phyloP scores from a whole-genome alignment of 768 basidiomycete species.

The Hypholoma fasciculare region DNA sequence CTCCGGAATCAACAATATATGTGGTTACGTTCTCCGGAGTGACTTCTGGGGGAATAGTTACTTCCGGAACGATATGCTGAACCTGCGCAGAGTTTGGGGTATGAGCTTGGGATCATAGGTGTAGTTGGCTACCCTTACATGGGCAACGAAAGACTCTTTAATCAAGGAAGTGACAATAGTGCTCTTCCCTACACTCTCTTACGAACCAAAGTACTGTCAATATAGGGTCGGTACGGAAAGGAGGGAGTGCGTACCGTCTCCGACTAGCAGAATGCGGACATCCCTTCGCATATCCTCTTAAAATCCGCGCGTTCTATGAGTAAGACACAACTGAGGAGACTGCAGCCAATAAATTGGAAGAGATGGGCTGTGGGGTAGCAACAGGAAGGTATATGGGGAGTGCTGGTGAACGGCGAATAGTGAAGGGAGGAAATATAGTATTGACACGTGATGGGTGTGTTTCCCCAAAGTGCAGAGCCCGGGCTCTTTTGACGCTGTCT shows the following conservation, averaged over 20 bases:
- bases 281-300: slow-evolving; percentile 73
- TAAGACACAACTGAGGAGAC: background rate
- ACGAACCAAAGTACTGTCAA: slow-evolving; percentile 15
- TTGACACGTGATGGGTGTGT: slow-evolving; percentile 2
- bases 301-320: background rate
- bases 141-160: slow-evolving; percentile 90
- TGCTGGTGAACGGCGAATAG: background rate
- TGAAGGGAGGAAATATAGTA: slow-evolving; percentile 5
- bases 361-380: background rate
- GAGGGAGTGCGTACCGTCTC: slow-evolving; percentile 68
- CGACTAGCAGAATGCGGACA: slow-evolving; percentile 92
- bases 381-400: background rate
- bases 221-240: background rate
- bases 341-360: too few species aligned
- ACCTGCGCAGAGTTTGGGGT: slow-evolving; percentile 51
- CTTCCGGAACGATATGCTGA: slow-evolving; percentile 93
- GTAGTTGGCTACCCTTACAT: slow-evolving; percentile 48
- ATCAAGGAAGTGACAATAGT: slow-evolving; percentile 96
- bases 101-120: background rate
- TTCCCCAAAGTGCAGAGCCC: background rate
- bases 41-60: slow-evolving; percentile 96
- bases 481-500: background rate
- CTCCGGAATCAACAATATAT: slow-evolving; percentile 96
- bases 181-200: slow-evolving; percentile 98
- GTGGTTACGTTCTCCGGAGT: slow-evolving; percentile 98